Percentiles rank a stretch among this genome's conserved stretches.
phyloP scores from a whole-genome alignment of 2,329 filamentous ascomycete genomes.

The Ophiosphaerella narmari region DNA sequence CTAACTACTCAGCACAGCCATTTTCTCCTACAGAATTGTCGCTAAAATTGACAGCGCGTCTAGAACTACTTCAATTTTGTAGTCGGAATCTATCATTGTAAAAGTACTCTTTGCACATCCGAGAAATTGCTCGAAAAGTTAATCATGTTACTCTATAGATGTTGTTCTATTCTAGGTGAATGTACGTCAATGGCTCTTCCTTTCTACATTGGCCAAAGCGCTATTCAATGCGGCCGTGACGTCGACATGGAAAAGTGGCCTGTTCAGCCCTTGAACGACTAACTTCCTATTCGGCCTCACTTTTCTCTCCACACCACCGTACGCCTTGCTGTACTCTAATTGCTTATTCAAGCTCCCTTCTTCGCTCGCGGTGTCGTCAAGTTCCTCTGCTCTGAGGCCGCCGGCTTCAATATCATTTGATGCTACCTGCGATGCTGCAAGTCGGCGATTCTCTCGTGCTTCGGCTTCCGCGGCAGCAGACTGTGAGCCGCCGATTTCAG shows the following conservation, averaged over 20 bases:
- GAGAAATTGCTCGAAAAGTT: too few relatives aligned
- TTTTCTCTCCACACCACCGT: conserved; percentile 39
- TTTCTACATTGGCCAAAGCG: conserved; percentile 75
- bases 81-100: too few relatives aligned
- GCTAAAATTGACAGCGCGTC: too few relatives aligned
- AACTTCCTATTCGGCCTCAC: conserved; percentile 41
- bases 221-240: conserved; percentile 89
- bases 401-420: conserved; percentile 50
- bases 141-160: too few relatives aligned
- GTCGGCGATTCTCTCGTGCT: conserved; percentile 61
- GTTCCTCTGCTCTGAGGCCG: conserved; percentile 20
- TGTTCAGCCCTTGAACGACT: conserved; percentile 80
- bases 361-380: conserved; percentile 19
- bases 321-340: conserved; percentile 37
- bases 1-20: too few relatives aligned
- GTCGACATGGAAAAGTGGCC: conserved; percentile 95
- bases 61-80: too few relatives aligned
- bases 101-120: too few relatives aligned
- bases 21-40: too few relatives aligned
- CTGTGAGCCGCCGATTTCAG: conserved; percentile 77
- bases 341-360: conserved; percentile 39
- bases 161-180: too few relatives aligned
- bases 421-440: conserved; percentile 14
- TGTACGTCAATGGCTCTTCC: conserved; percentile 35
- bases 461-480: conserved; percentile 76